phyloP scores from a whole-genome alignment of 2,329 filamentous ascomycete species.

The Verticillium zaregamsianum region DNA sequence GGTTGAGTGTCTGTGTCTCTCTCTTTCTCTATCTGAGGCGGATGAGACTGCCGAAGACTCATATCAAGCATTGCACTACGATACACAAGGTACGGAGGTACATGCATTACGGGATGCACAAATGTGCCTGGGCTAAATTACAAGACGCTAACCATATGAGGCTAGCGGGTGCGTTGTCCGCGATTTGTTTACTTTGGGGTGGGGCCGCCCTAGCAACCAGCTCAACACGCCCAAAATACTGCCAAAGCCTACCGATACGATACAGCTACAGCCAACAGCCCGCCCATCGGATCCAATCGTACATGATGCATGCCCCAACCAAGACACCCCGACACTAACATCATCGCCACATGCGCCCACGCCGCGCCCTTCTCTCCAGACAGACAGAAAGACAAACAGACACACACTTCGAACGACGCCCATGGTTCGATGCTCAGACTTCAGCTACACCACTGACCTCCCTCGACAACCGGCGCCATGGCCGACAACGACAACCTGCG shows the following conservation, averaged over 20 bases:
- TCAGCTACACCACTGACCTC: background rate
- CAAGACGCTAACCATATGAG: background rate
- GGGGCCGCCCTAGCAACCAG: constrained; percentile 13
- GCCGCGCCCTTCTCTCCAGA: background rate
- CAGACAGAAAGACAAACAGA: no score
- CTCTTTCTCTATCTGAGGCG: no score
- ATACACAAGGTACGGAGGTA: background rate
- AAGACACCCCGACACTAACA: background rate
- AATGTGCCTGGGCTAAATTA: background rate
- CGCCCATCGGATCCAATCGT: background rate
- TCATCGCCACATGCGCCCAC: background rate
- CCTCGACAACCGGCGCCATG: constrained; percentile 30
- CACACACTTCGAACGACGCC: no score
- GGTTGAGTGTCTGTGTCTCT: background rate
- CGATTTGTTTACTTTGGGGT: constrained; percentile 15
- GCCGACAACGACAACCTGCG: constrained; percentile 58
- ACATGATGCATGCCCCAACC: background rate
- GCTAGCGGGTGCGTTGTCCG: background rate
- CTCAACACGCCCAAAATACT: constrained; percentile 7
- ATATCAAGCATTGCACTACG: background rate
- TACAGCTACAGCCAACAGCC: background rate
- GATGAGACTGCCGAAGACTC: background rate
- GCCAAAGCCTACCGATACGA: no score
- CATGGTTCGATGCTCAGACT: background rate
- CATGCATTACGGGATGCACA: no score